Percentiles rank a stretch among this genome's conserved stretches.
Evolutionary conservation across 2,329 filamentous ascomycete species (phyloP).

Genomic region (Exophiala aquamarina): DNA sequence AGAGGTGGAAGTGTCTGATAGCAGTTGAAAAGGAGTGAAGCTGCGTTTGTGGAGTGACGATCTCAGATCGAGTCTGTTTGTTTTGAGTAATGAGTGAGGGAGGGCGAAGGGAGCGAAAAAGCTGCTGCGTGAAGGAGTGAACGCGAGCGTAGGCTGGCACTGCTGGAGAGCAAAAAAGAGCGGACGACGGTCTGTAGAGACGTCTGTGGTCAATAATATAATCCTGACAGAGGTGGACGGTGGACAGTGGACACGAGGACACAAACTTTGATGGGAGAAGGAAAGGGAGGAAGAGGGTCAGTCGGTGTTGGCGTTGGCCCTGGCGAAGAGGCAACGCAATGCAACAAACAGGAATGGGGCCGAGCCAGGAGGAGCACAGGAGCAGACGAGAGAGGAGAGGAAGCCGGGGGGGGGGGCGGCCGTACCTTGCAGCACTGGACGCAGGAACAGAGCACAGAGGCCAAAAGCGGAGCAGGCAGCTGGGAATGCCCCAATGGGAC

Average conservation of each 20-base stretch:
- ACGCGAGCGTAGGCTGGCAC: slow-evolving; percentile 24
- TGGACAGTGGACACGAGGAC: slow-evolving; percentile 11
- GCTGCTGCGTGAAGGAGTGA: slow-evolving; percentile 25
- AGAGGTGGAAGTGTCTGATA: slow-evolving; percentile 4
- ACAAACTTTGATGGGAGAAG: slow-evolving; percentile 11
- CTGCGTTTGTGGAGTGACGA: slow-evolving; percentile 18
- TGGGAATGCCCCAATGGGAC: slow-evolving; percentile 9
- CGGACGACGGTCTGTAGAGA: slow-evolving; percentile 22
- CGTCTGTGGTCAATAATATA: slow-evolving; percentile 24
- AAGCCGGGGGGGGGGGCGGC: background rate
- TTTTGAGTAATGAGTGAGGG: slow-evolving; percentile 8
- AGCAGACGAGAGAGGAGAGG: background rate
- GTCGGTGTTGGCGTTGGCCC: too few relatives aligned
- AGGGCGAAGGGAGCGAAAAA: slow-evolving; percentile 13
- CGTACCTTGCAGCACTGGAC: too few relatives aligned
- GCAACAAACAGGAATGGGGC: slow-evolving; percentile 2
- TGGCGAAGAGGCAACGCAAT: slow-evolving; percentile 9
- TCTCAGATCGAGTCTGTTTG: slow-evolving; percentile 26
- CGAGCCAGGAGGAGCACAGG: background rate
- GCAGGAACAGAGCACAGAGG: slow-evolving; percentile 12
- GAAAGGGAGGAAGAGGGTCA: slow-evolving; percentile 7
- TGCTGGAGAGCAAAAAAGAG: slow-evolving; percentile 15
- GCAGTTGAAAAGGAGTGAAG: slow-evolving; percentile 15
- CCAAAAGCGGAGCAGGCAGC: slow-evolving; percentile 5
- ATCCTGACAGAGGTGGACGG: slow-evolving; percentile 6